Percentiles rank a stretch among this genome's conserved stretches.
phyloP scores from a whole-genome alignment of 2,329 filamentous ascomycete genomes.

The Xylariaceae sp. region DNA sequence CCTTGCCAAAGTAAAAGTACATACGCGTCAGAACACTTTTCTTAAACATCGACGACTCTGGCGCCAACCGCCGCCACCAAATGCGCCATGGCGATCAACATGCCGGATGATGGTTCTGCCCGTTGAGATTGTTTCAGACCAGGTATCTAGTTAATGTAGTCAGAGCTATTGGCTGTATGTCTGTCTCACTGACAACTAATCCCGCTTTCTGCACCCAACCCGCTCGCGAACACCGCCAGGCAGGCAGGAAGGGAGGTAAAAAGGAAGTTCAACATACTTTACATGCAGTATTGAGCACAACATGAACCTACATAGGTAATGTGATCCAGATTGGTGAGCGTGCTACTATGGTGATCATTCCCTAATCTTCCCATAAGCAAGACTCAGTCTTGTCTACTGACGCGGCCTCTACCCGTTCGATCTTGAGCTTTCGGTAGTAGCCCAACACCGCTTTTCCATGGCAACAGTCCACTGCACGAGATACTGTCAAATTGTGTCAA shows the following conservation, averaged over 20 bases:
- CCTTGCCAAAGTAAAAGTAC: not conserved
- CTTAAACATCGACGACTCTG: not conserved
- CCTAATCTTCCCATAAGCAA: not conserved
- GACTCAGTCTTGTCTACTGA: not conserved
- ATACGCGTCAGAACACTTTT: not conserved
- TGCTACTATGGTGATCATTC: not conserved
- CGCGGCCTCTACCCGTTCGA: not conserved
- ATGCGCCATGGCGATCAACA: conserved; percentile 19
- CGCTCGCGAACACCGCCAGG: no score
- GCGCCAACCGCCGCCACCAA: not conserved
- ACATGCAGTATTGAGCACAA: no score
- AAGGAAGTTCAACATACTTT: no score
- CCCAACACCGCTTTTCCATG: conserved; percentile 5
- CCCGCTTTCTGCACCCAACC: no score
- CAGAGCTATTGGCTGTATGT: not conserved
- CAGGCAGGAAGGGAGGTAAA: no score
- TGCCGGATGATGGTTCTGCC: conserved; percentile 10
- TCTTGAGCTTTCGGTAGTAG: not conserved
- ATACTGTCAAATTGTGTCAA: conserved; percentile 5
- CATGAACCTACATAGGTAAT: not conserved
- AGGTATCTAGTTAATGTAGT: no score
- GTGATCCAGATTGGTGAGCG: conserved; percentile 10
- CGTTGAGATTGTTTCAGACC: conserved; percentile 17
- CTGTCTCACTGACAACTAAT: not conserved
- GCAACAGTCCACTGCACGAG: conserved; percentile 1